Evolutionary conservation across 1,284 basidiomycete genomes (phyloP).

Genomic region (Pseudozyma thailandica): DNA sequence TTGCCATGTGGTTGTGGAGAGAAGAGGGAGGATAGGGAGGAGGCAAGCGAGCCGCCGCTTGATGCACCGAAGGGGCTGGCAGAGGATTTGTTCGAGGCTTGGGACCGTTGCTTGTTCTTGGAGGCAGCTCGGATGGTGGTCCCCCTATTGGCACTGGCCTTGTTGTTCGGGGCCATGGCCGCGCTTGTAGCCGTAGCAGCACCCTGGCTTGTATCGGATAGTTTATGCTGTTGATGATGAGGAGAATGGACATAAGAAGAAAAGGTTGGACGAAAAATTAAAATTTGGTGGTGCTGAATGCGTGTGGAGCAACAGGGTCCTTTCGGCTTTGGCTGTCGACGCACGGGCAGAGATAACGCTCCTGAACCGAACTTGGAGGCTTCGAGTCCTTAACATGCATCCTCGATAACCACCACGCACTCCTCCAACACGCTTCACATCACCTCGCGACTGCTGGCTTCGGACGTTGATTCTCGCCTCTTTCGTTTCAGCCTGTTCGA

Average conservation of each 20-base stretch:
- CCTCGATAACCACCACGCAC: too few relatives aligned
- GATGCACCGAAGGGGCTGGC: constrained; percentile 29
- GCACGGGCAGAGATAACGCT: constrained; percentile 10
- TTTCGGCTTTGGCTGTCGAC: too few relatives aligned
- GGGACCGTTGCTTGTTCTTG: constrained; percentile 35
- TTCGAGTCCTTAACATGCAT: too few relatives aligned
- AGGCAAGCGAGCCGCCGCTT: constrained; percentile 28
- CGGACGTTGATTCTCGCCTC: too few relatives aligned
- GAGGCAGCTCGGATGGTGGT: constrained; percentile 44
- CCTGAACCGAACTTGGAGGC: too few relatives aligned
- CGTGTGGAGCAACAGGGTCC: constrained; percentile 23
- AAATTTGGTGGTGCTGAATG: constrained; percentile 3
- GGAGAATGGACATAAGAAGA: neutral
- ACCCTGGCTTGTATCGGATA: too few relatives aligned
- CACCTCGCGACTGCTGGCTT: too few relatives aligned
- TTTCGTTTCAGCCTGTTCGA: too few relatives aligned
- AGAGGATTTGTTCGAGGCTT: constrained; percentile 7
- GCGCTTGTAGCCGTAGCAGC: too few relatives aligned
- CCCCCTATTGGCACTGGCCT: constrained; percentile 33
- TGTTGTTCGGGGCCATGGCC: constrained; percentile 23
- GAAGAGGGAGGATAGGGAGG: constrained; percentile 45
- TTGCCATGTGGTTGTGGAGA: constrained; percentile 42
- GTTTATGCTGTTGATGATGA: neutral
- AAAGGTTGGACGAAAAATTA: constrained; percentile 5
- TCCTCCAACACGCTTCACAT: too few relatives aligned